Evolutionary conservation across 2,329 filamentous ascomycete species (phyloP).

Genomic region (Gremmenia infestans): DNA sequence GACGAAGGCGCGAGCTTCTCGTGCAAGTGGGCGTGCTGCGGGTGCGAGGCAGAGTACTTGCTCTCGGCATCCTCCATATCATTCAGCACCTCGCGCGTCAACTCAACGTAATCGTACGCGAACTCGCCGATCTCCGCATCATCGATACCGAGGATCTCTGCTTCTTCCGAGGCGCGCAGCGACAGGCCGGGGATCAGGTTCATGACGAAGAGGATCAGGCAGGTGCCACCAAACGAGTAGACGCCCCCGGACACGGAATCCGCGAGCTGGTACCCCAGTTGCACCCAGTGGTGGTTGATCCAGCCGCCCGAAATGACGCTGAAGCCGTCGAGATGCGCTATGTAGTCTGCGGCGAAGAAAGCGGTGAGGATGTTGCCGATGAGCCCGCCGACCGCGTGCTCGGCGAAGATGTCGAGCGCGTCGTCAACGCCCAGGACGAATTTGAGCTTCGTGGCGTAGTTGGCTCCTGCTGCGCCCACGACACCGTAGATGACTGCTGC

Average conservation of each 20-base stretch:
- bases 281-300: slow-evolving; percentile 78
- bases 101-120: slow-evolving; percentile 86
- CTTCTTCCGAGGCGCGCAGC: slow-evolving; percentile 69
- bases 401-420: slow-evolving; percentile 82
- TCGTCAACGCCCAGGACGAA: slow-evolving; percentile 78
- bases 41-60: slow-evolving; percentile 5
- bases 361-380: slow-evolving; percentile 76
- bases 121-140: slow-evolving; percentile 91
- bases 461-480: slow-evolving; percentile 71
- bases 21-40: not conserved
- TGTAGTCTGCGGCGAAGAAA: slow-evolving; percentile 77
- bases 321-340: slow-evolving; percentile 72
- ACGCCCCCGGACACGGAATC: slow-evolving; percentile 70
- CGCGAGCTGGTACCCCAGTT: slow-evolving; percentile 78
- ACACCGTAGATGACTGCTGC: slow-evolving; percentile 75
- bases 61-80: slow-evolving; percentile 7
- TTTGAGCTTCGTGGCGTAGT: slow-evolving; percentile 89
- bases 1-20: not conserved
- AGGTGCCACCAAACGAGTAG: slow-evolving; percentile 76
- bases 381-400: slow-evolving; percentile 72
- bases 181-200: slow-evolving; percentile 72
- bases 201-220: slow-evolving; percentile 73
- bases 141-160: slow-evolving; percentile 80
- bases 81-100: slow-evolving; percentile 35
- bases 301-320: slow-evolving; percentile 69